These are phyloP conservation scores for Diaporthe citriasiana DNA, from an alignment of 2,329 filamentous ascomycete genomes.

Conservation along the genomic window DNA sequence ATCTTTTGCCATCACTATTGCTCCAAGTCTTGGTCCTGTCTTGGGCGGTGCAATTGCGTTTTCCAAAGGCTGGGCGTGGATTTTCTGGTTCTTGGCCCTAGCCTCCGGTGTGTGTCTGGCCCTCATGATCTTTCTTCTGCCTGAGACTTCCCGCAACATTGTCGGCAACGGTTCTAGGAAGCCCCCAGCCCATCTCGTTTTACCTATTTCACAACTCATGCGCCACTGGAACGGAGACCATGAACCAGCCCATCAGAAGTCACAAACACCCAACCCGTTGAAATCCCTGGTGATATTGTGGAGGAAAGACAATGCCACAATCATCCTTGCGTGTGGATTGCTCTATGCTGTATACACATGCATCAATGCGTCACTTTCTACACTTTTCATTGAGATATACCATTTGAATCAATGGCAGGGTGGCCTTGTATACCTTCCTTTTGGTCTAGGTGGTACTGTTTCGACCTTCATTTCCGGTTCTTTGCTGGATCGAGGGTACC, in stretches of 20 bases:
- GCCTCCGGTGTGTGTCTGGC: constrained; percentile 46
- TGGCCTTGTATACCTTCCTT: constrained; percentile 48
- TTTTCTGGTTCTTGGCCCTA: constrained; percentile 56
- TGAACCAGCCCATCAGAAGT: neutral
- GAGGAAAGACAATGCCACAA: constrained; percentile 43
- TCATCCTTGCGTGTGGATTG: constrained; percentile 44
- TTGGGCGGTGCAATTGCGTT: constrained; percentile 53
- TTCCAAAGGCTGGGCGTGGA: constrained; percentile 54
- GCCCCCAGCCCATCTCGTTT: constrained; percentile 7
- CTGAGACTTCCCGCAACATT: constrained; percentile 51
- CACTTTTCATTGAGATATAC: constrained; percentile 46
- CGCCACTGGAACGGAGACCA: neutral
- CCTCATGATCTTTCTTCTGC: constrained; percentile 46
- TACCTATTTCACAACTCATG: neutral
- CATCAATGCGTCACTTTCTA: constrained; percentile 46
- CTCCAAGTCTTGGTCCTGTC: constrained; percentile 49
- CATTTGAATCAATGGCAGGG: constrained; percentile 45
- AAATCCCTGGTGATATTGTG: constrained; percentile 42
- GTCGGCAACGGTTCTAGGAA: constrained; percentile 49
- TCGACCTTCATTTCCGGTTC: constrained; percentile 44
- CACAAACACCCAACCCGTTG: constrained; percentile 43
- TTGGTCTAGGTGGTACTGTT: constrained; percentile 44
- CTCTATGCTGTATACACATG: constrained; percentile 47
- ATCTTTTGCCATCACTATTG: constrained; percentile 4
- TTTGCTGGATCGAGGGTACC: neutral